These are phyloP conservation scores for Schoenoplectus triqueter DNA, from an alignment of 202 grass and related monocot species.

Conservation along the genomic window DNA sequence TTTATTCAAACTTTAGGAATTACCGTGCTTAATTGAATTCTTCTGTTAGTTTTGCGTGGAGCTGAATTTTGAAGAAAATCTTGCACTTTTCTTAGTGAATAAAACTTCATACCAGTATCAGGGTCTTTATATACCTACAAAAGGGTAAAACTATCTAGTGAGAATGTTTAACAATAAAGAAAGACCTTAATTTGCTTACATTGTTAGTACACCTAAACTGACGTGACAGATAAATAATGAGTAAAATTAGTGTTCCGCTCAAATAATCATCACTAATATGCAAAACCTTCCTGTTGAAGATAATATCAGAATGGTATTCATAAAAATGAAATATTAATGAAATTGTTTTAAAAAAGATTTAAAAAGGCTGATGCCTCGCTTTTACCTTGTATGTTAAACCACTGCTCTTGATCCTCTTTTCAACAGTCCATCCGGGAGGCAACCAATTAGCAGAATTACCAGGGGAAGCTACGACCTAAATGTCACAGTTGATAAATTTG, in stretches of 20 bases:
- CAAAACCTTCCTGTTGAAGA: conserved; percentile 10
- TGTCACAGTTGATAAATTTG: conserved; percentile 1
- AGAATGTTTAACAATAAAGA: conserved; percentile 14
- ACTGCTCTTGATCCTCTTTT: neutral
- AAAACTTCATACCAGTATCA: conserved; percentile 9
- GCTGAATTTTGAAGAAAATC: conserved; percentile 9
- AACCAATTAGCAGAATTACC: conserved; percentile 12
- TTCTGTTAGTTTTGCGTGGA: neutral
- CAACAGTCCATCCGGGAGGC: conserved; percentile 24
- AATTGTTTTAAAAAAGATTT: neutral
- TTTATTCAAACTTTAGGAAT: neutral
- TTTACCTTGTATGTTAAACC: conserved; percentile 18
- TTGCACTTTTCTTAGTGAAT: conserved; percentile 5
- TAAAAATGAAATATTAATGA: conserved; percentile 3
- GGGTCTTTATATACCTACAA: conserved; percentile 14
- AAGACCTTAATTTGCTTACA: neutral
- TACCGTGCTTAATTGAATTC: neutral
- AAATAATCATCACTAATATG: neutral
- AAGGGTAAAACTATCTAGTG: conserved; percentile 12
- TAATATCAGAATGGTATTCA: neutral
- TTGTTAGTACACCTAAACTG: conserved; percentile 4
- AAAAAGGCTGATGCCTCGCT: neutral
- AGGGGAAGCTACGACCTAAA: neutral
- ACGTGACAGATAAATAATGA: neutral
- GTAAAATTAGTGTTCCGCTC: neutral